Percentiles rank a stretch among this genome's conserved stretches.
Evolutionary conservation across 768 basidiomycete genomes (phyloP).

Genomic region (Leccinum obscurum): DNA sequence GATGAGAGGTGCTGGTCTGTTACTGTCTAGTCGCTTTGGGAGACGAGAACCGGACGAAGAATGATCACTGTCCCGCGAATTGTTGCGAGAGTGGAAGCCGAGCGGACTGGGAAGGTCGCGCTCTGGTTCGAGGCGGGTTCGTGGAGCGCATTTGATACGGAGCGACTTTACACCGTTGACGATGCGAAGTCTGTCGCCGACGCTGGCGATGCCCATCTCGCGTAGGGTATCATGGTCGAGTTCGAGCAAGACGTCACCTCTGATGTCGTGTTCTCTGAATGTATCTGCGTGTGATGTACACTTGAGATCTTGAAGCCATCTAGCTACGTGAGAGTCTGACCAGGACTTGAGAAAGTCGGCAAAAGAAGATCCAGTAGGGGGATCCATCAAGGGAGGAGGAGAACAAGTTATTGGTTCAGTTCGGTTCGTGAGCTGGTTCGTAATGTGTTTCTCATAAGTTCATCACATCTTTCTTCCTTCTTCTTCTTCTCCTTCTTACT

Average conservation of each 20-base stretch:
- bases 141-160: conserved; percentile 52
- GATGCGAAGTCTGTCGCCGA: conserved; percentile 91
- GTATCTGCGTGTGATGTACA: conserved; percentile 64
- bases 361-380: conserved; percentile 63
- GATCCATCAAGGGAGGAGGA: not conserved
- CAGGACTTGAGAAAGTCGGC: conserved; percentile 68
- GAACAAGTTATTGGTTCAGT: not conserved
- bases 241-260: conserved; percentile 89
- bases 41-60: conserved; percentile 32
- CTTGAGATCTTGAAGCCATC: conserved; percentile 79
- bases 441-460: not conserved
- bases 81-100: conserved; percentile 23
- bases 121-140: conserved; percentile 3
- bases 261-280: conserved; percentile 87
- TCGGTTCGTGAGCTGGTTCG: not conserved
- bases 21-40: conserved; percentile 54
- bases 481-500: not conserved
- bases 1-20: conserved; percentile 80
- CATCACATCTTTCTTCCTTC: not conserved
- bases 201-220: conserved; percentile 87
- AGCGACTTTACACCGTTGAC: conserved; percentile 81
- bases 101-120: not conserved
- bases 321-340: conserved; percentile 67
- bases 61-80: conserved; percentile 25
- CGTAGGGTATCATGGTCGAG: conserved; percentile 83